Evolutionary conservation across 441 rosid species (phyloP).

Genomic region (Mallotus repandus): DNA sequence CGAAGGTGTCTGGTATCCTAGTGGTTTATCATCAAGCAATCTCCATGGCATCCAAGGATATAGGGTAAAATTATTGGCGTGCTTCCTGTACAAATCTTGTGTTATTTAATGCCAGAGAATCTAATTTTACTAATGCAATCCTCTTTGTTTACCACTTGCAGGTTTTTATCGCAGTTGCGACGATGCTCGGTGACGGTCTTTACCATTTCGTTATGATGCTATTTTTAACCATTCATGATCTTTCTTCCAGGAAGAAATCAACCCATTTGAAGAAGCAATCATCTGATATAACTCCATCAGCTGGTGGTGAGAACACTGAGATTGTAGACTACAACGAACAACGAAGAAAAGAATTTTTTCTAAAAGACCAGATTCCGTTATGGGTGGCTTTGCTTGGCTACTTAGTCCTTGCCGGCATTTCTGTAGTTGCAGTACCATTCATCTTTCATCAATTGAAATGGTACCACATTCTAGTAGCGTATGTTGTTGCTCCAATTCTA

Average conservation of each 20-base stretch:
- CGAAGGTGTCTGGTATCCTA: conserved; percentile 71
- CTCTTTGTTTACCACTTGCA: conserved; percentile 12
- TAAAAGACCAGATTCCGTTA: conserved; percentile 66
- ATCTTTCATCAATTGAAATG: conserved; percentile 71
- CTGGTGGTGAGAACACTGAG: conserved; percentile 10
- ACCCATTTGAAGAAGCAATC: conserved; percentile 17
- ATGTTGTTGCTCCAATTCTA: conserved; percentile 62
- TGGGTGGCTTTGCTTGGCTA: conserved; percentile 63
- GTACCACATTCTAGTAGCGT: conserved; percentile 70
- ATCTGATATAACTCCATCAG: conserved; percentile 14
- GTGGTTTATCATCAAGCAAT: conserved; percentile 40
- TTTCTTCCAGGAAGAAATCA: background rate
- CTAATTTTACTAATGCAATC: background rate
- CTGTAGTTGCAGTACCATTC: conserved; percentile 52
- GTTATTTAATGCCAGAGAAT: background rate
- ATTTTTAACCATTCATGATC: conserved; percentile 37
- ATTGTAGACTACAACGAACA: conserved; percentile 41
- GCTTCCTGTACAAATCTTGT: background rate
- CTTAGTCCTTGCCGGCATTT: conserved; percentile 44
- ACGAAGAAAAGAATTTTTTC: conserved; percentile 55
- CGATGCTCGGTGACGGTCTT: conserved; percentile 68
- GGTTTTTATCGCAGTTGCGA: conserved; percentile 74
- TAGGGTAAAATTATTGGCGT: conserved; percentile 33
- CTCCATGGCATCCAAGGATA: conserved; percentile 82
- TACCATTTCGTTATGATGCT: conserved; percentile 56